Evolutionary conservation across 306 rosid genomes (phyloP).

Genomic region (Dalbergia cultrata): DNA sequence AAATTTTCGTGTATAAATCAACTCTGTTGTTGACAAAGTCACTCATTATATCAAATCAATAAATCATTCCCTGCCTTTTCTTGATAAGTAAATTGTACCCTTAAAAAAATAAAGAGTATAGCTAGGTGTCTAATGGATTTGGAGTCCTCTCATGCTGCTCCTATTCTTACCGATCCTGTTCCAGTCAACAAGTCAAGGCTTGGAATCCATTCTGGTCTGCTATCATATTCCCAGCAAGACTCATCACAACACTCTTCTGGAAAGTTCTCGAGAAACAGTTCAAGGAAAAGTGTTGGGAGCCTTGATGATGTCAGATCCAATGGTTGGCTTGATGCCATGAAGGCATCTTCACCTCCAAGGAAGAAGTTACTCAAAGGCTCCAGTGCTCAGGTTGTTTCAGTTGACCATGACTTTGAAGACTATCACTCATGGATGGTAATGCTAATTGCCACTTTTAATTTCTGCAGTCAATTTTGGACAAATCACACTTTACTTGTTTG

Average conservation of each 20-base stretch:
- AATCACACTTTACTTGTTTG: no score
- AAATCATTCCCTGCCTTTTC: no score
- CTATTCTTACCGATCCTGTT: conserved; percentile 78
- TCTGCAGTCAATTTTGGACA: background rate
- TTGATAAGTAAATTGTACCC: no score
- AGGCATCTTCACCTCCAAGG: conserved; percentile 89
- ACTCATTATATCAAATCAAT: background rate
- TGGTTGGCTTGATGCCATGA: conserved; percentile 98
- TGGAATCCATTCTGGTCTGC: conserved; percentile 66
- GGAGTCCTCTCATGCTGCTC: conserved; percentile 71
- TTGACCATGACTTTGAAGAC: conserved; percentile 66
- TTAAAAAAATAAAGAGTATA: background rate
- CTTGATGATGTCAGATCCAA: conserved; percentile 85
- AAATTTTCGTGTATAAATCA: conserved; percentile 21
- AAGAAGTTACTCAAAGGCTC: conserved; percentile 72
- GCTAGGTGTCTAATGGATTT: conserved; percentile 66
- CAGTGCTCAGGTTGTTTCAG: conserved; percentile 56
- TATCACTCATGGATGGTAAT: conserved; percentile 77
- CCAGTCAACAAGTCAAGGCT: conserved; percentile 81
- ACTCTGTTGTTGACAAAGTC: conserved; percentile 1
- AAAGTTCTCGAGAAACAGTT: conserved; percentile 56
- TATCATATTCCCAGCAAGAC: conserved; percentile 71
- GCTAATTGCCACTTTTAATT: no score
- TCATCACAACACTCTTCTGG: conserved; percentile 49
- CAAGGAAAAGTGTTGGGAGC: conserved; percentile 69